phyloP scores from a whole-genome alignment of 1,284 basidiomycete genomes.

The Cutaneotrichosporon sp. region DNA sequence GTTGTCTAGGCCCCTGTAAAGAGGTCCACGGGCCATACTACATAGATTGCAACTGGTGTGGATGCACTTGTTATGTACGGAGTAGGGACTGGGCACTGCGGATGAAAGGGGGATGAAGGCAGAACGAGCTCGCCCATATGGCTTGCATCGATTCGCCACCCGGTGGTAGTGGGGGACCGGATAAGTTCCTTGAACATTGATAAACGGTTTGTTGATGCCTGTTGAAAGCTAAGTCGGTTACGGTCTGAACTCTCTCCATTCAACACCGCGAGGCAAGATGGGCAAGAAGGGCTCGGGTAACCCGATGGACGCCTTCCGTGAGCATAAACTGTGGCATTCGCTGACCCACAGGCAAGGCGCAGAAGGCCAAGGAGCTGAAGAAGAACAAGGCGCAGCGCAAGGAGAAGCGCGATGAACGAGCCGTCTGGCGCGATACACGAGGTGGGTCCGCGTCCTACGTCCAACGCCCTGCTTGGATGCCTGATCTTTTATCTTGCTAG shows the following conservation, averaged over 20 bases:
- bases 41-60: too few relatives aligned
- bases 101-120: too few relatives aligned
- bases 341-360: slow-evolving; percentile 65
- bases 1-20: too few relatives aligned
- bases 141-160: too few relatives aligned
- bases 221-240: not conserved
- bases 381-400: slow-evolving; percentile 82
- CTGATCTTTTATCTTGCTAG: not conserved
- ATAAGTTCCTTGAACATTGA: too few relatives aligned
- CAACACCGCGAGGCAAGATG: slow-evolving; percentile 4
- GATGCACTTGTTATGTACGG: too few relatives aligned
- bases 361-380: slow-evolving; percentile 81
- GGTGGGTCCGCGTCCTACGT: slow-evolving; percentile 53
- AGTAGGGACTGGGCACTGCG: too few relatives aligned
- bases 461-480: not conserved
- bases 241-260: not conserved
- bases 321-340: not conserved
- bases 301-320: slow-evolving; percentile 78
- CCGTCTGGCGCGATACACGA: slow-evolving; percentile 81
- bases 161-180: too few relatives aligned
- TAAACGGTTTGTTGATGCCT: not conserved
- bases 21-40: too few relatives aligned
- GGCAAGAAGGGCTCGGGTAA: slow-evolving; percentile 57
- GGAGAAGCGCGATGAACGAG: slow-evolving; percentile 71
- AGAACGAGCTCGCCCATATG: too few relatives aligned